Percentiles rank a stretch among this genome's conserved stretches.
Conservation (phyloP, 2,329 filamentous ascomycete species). For the Cladosporium sp. region DNA sequence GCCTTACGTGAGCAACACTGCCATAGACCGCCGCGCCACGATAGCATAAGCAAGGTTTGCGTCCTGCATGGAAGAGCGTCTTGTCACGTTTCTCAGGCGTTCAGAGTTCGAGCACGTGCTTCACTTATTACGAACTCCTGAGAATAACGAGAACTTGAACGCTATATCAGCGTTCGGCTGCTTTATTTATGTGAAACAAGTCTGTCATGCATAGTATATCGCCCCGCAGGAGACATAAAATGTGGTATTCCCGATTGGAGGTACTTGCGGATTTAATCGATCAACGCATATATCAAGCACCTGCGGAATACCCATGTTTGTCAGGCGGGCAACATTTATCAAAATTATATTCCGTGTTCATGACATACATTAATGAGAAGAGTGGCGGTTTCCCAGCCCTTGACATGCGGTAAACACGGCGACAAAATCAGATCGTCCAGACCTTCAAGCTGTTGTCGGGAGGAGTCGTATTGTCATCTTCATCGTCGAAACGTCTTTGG, state of each 20-base stretch:
- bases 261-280: not conserved
- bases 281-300: not conserved
- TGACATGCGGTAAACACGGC: not conserved
- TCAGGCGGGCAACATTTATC: not conserved
- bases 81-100: not conserved
- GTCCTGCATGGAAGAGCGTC: not conserved
- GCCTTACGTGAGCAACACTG: not conserved
- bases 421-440: slow-evolving; percentile 3
- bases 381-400: not conserved
- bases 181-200: not conserved
- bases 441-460: slow-evolving; percentile 16
- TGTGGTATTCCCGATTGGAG: not conserved
- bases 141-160: not conserved
- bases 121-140: not conserved
- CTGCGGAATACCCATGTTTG: not conserved
- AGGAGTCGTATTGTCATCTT: not conserved
- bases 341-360: not conserved
- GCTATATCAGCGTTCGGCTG: not conserved
- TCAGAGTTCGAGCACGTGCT: not conserved
- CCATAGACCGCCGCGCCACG: not conserved
- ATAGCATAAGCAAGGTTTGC: not conserved
- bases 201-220: not conserved
- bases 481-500: slow-evolving; percentile 28
- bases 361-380: not conserved
- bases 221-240: not conserved